Conservation (phyloP, 163 green algal genomes). For the Chlamydomonas reinhardtii region DNA sequence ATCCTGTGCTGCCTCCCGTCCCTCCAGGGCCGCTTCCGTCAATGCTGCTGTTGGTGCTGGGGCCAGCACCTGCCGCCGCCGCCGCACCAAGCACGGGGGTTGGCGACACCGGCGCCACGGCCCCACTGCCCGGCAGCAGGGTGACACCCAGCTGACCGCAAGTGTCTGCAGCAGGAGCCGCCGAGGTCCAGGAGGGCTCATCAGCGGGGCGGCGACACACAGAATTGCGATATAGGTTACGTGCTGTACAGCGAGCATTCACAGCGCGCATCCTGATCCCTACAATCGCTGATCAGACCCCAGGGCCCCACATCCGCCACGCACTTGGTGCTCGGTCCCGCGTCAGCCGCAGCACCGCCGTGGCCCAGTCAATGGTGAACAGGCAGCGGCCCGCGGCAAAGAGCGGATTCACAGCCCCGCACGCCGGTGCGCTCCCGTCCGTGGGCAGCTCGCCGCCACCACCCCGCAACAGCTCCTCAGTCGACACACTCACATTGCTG, state of each 20-base stretch:
- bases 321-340: background rate
- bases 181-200: too few species aligned
- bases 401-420: conserved; percentile 20
- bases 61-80: background rate
- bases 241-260: too few species aligned
- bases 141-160: background rate
- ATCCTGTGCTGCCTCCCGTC: background rate
- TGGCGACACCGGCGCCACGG: background rate
- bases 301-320: too few species aligned
- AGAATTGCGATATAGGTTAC: too few species aligned
- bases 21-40: background rate
- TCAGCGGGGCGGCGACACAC: too few species aligned
- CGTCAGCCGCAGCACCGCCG: conserved; percentile 8
- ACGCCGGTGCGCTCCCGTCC: background rate
- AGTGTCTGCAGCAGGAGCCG: background rate
- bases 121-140: conserved; percentile 2
- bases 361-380: conserved; percentile 34
- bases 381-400: conserved; percentile 22
- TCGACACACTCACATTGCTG: conserved; percentile 6
- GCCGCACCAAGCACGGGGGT: background rate
- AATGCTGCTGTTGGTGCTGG: background rate
- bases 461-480: background rate
- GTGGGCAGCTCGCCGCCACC: background rate
- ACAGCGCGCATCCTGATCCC: too few species aligned
- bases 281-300: background rate